Base-by-base conservation (phyloP, 805 yeast genomes). In the Monosporozyma aerobia region DNA sequence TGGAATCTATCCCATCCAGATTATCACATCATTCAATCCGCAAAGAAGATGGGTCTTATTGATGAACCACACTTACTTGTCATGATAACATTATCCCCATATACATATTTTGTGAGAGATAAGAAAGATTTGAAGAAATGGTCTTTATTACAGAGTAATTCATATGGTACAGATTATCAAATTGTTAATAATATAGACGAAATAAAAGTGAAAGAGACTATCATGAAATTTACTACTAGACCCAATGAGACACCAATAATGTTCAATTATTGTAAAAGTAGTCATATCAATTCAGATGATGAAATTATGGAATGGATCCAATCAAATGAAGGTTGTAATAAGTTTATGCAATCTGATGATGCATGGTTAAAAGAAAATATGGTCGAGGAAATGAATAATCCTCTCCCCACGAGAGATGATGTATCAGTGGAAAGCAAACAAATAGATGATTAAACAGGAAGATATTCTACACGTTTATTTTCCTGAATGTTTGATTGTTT, bases 1-100 rank as follows among this genome's bases (percentile, higher is more conserved):
- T 63, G 63, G 64, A 64, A 66, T 44, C 35, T 67, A 14, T 57
- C 67, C 1, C 56, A 59, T 37, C 70, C 69, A 8, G 67, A 67
- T 32, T 37, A 51, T 13, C 53, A 56, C 16, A 56, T 66, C 5
- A 58, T 64, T 23, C 51, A 59, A 11, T 56, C 56, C 7, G 69
- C 69, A 0, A 61, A 58, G 41, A 48, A 51, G 11, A n/a, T 63
- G 41, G 59, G 60, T 0, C 53, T 64, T n/a, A 58, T 65, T 22
- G 65, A 64, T 33, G 58, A 57, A 16, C 66, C 69, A 1, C 62
- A 63, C 51, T 10, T 59, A 2, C 56, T 67, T 16, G 50, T 59
- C 1, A 56, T 59, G 56, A 65, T 63, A 3, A 60, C 58, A 5
- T 44, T 66, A n/a, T 65, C 70, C 2, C 69, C 71, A 5, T 56